phyloP scores from a whole-genome alignment of 805 yeast species.

The Saturnispora hagleri region DNA sequence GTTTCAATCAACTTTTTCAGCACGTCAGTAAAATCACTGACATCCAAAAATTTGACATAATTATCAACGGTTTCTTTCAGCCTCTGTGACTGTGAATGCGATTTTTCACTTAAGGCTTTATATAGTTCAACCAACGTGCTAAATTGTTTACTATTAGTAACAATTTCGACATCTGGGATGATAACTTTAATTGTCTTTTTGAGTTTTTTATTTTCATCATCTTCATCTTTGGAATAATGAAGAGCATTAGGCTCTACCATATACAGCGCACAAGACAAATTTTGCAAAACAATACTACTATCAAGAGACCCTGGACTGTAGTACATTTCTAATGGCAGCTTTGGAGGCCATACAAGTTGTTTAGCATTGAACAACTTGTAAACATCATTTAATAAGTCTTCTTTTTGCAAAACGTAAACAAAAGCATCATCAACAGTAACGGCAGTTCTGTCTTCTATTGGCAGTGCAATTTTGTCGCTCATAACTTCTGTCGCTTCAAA shows the following conservation, averaged over 20 bases:
- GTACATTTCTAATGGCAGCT: constrained; percentile 55
- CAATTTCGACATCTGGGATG: constrained; percentile 40
- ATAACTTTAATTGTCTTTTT: constrained; percentile 19
- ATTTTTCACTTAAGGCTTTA: constrained; percentile 33
- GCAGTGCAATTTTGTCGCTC: constrained; percentile 28
- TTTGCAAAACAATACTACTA: constrained; percentile 39
- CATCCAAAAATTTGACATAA: constrained; percentile 22
- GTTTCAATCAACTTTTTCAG: constrained; percentile 12
- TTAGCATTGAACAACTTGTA: constrained; percentile 26
- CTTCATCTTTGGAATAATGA: constrained; percentile 29
- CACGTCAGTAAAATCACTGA: constrained; percentile 20
- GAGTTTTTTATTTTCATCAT: constrained; percentile 1
- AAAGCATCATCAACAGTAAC: constrained; percentile 48
- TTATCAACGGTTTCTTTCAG: constrained; percentile 31
- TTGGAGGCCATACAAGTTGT: constrained; percentile 50
- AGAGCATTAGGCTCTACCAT: constrained; percentile 44
- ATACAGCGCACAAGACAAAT: constrained; percentile 43
- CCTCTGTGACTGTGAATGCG: constrained; percentile 31
- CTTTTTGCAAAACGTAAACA: constrained; percentile 40
- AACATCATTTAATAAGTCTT: constrained; percentile 25
- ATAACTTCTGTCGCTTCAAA: constrained; percentile 31
- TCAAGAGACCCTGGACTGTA: constrained; percentile 37
- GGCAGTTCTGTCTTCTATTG: constrained; percentile 50
- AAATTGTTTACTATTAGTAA: constrained; percentile 51
- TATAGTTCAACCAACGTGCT: constrained; percentile 41